phyloP scores from a whole-genome alignment of 192 early-diverging fungal genomes.

The Umbelopsis vinacea region DNA sequence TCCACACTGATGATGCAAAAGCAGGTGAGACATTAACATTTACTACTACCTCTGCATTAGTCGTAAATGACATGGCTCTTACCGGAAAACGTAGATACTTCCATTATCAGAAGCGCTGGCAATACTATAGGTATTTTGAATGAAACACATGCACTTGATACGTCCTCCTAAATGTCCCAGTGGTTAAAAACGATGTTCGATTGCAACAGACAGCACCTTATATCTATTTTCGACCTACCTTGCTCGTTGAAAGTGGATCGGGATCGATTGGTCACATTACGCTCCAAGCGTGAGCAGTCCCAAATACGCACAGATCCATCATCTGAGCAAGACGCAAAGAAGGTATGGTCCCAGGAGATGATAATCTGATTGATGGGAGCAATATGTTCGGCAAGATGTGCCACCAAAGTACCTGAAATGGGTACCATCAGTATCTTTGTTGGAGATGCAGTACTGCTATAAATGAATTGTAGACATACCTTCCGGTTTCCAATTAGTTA shows the following conservation, averaged over 20 bases:
- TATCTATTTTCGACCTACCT: conserved; percentile 43
- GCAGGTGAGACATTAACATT: neutral
- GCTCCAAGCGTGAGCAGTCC: conserved; percentile 80
- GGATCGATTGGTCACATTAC: conserved; percentile 82
- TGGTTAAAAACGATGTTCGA: neutral
- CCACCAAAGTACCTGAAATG: conserved; percentile 64
- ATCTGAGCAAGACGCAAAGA: conserved; percentile 83
- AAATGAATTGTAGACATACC: conserved; percentile 42
- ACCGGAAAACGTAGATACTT: conserved; percentile 74
- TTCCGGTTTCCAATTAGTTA: conserved; percentile 74
- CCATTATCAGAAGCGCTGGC: conserved; percentile 84
- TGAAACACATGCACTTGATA: conserved; percentile 78
- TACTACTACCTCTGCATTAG: no score
- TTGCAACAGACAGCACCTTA: neutral
- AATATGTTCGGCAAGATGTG: conserved; percentile 84
- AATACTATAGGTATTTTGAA: conserved; percentile 78
- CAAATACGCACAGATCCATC: conserved; percentile 86
- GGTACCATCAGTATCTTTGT: no score
- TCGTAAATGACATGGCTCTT: conserved; percentile 19
- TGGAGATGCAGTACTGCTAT: no score
- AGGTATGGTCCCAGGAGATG: conserved; percentile 69
- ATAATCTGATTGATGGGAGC: conserved; percentile 72
- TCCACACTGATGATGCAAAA: conserved; percentile 48
- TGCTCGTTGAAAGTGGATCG: conserved; percentile 70
- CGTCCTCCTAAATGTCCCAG: conserved; percentile 59